Percentiles rank a stretch among this genome's conserved stretches.
Conservation (phyloP, 2,329 filamentous ascomycete species). For the Trichoderma sp. region DNA sequence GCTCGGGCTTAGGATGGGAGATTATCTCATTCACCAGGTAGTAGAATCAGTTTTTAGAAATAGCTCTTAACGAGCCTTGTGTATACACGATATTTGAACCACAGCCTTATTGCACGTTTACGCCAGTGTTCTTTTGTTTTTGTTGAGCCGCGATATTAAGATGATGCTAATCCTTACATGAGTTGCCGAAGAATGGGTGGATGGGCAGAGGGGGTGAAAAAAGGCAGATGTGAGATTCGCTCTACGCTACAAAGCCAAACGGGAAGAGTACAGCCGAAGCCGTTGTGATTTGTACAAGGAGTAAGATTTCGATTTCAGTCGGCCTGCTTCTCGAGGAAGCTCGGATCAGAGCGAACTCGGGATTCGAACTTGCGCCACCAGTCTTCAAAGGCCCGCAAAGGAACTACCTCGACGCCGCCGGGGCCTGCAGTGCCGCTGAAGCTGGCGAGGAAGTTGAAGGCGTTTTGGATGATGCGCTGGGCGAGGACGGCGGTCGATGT, state of each 20-base stretch:
- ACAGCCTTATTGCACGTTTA: background rate
- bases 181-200: background rate
- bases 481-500: constrained; percentile 72
- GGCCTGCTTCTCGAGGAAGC: constrained; percentile 71
- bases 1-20: background rate
- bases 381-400: constrained; percentile 90
- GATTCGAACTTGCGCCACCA: constrained; percentile 98
- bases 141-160: background rate
- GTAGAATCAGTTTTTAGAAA: background rate
- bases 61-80: background rate
- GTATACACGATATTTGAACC: background rate
- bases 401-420: constrained; percentile 77
- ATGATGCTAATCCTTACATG: background rate
- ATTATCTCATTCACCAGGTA: background rate
- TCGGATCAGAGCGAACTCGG: constrained; percentile 78
- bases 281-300: background rate
- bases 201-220: background rate
- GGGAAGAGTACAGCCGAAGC: background rate
- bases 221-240: background rate
- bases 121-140: background rate
- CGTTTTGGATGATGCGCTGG: constrained; percentile 92
- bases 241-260: background rate
- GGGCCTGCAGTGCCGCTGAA: constrained; percentile 67
- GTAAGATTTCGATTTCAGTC: constrained; percentile 23
- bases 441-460: constrained; percentile 91